Evolutionary conservation across 108 stramenopile species (phyloP).

Genomic region (Nitzschia sp.): DNA sequence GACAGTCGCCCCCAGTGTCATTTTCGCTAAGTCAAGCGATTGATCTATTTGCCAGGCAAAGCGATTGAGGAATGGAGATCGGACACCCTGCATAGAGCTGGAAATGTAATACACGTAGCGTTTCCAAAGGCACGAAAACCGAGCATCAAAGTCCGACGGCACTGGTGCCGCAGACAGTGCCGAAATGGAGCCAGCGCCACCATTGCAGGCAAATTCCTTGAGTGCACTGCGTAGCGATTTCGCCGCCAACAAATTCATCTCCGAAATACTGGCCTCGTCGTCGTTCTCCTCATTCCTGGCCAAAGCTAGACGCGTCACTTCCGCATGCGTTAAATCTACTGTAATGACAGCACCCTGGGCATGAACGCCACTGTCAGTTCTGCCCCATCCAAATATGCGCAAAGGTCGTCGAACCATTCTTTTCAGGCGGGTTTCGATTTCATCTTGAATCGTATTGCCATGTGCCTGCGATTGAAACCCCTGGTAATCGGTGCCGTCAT

Average conservation of each 20-base stretch:
- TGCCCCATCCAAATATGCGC: slow-evolving; percentile 18
- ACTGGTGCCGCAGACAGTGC: slow-evolving; percentile 1
- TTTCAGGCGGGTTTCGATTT: slow-evolving; percentile 12
- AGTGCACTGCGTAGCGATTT: slow-evolving; percentile 4
- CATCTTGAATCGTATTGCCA: slow-evolving; percentile 15
- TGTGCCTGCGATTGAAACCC: slow-evolving; percentile 16
- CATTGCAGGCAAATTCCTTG: slow-evolving; percentile 10
- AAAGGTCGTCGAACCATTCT: slow-evolving; percentile 2
- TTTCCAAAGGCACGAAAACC: slow-evolving; percentile 16
- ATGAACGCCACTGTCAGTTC: slow-evolving; percentile 20
- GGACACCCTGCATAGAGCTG: neutral
- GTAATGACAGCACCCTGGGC: slow-evolving; percentile 12
- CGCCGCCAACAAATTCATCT: neutral
- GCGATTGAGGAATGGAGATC: slow-evolving; percentile 10
- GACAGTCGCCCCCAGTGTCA: neutral
- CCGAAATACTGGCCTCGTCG: neutral
- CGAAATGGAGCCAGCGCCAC: slow-evolving; percentile 4
- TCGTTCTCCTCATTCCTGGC: neutral
- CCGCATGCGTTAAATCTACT: slow-evolving; percentile 10
- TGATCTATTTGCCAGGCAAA: slow-evolving; percentile 7
- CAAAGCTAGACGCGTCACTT: slow-evolving; percentile 2
- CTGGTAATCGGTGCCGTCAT: slow-evolving; percentile 14
- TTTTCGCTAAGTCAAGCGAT: neutral
- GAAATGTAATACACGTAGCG: slow-evolving; percentile 12
- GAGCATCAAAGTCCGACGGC: slow-evolving; percentile 8